A percentile compares a stretch with the other conserved stretches of the same genome.
phyloP scores from a whole-genome alignment of 768 basidiomycete species.

The Glaciozyma martinii region DNA sequence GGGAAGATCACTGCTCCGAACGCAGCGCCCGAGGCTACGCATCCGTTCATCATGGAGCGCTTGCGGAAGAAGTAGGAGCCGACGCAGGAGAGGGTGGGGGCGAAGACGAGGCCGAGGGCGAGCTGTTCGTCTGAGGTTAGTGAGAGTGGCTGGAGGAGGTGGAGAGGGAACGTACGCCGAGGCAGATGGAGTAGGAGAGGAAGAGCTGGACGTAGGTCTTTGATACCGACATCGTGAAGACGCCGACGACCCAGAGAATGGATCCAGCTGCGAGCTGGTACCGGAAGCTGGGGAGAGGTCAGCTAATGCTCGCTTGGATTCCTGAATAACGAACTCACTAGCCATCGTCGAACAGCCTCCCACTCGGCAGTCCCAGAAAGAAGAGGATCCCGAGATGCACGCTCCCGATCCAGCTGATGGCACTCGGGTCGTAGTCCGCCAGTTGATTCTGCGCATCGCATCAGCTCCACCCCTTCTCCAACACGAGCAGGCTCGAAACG shows the following conservation, averaged over 20 bases:
- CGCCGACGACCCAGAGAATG: slow-evolving; percentile 23
- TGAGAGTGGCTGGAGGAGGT: too few relatives aligned
- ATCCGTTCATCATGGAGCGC: background rate
- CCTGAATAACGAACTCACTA: too few relatives aligned
- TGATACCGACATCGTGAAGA: slow-evolving; percentile 12
- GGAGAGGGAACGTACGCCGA: slow-evolving; percentile 31
- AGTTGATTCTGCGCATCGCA: too few relatives aligned
- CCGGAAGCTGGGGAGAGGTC: slow-evolving; percentile 6
- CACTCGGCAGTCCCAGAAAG: too few relatives aligned
- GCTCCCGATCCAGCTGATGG: too few relatives aligned
- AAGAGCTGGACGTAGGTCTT: slow-evolving; percentile 18
- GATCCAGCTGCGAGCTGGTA: slow-evolving; percentile 24
- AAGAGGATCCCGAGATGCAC: too few relatives aligned
- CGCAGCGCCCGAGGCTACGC: background rate
- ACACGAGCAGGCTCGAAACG: too few relatives aligned
- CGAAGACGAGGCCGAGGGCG: slow-evolving; percentile 3
- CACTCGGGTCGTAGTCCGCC: too few relatives aligned
- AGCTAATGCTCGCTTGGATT: too few relatives aligned
- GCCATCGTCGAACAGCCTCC: too few relatives aligned
- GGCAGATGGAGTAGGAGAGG: slow-evolving; percentile 17
- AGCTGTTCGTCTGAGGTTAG: background rate
- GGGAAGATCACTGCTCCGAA: slow-evolving; percentile 21
- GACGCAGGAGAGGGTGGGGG: background rate
- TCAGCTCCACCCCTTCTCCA: too few relatives aligned
- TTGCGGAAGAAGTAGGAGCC: slow-evolving; percentile 1